These are phyloP conservation scores for Diplosphaera chodatii DNA, from an alignment of 139 green algal genomes.

Conservation along the genomic window DNA sequence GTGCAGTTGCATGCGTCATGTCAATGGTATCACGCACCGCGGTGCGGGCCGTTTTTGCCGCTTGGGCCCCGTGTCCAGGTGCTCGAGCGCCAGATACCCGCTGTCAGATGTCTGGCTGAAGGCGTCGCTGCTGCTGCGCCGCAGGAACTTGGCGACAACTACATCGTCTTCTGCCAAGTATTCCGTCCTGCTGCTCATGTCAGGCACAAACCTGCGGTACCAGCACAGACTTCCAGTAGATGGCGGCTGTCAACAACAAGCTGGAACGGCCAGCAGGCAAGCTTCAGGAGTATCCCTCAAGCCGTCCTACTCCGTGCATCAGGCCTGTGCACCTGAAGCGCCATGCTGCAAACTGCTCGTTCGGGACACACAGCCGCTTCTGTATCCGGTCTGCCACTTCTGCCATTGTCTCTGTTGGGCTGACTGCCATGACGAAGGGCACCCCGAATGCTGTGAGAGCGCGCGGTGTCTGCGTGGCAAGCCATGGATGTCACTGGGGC, in stretches of 20 bases:
- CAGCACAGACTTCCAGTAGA: too few relatives aligned
- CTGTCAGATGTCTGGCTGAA: not conserved
- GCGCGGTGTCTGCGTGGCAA: slow-evolving; percentile 2
- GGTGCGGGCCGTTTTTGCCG: slow-evolving; percentile 5
- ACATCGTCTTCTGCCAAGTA: slow-evolving; percentile 62
- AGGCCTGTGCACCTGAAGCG: slow-evolving; percentile 51
- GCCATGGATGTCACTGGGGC: too few relatives aligned
- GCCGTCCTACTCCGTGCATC: too few relatives aligned
- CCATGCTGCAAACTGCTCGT: slow-evolving; percentile 83
- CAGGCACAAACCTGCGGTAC: not conserved
- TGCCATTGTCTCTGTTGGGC: slow-evolving; percentile 64
- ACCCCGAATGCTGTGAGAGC: slow-evolving; percentile 70
- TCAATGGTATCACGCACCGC: not conserved
- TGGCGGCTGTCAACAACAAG: too few relatives aligned
- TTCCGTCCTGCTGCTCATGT: slow-evolving; percentile 27
- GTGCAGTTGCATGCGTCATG: too few relatives aligned
- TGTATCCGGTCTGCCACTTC: slow-evolving; percentile 49
- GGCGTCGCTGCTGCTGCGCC: slow-evolving; percentile 4
- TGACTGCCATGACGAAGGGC: slow-evolving; percentile 77
- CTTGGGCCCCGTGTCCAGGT: not conserved
- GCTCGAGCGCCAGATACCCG: not conserved
- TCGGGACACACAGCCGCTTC: slow-evolving; percentile 54
- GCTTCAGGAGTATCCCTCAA: too few relatives aligned
- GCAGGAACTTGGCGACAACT: slow-evolving; percentile 20
- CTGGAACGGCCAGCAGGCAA: too few relatives aligned